Conservation (phyloP, 164 flowering plant species). For the Echeveria elegans region DNA sequence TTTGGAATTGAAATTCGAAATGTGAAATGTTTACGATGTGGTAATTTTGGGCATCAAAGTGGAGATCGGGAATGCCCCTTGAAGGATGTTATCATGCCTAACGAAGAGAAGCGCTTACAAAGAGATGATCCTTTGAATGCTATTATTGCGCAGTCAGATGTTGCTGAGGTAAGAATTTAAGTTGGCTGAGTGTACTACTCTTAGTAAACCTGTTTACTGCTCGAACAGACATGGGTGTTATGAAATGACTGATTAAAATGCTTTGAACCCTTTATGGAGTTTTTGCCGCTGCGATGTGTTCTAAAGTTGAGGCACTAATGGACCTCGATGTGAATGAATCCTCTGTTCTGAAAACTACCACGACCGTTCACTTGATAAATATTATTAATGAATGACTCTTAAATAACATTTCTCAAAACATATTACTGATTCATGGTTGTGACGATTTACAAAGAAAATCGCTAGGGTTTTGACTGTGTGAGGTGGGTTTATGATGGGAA, state of each 20-base stretch:
- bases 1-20: constrained; percentile 92
- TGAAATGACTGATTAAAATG: not conserved
- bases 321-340: not conserved
- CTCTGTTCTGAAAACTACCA: not conserved
- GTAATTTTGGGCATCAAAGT: constrained; percentile 93
- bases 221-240: not conserved
- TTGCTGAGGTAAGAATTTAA: constrained; percentile 46
- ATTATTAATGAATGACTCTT: not conserved
- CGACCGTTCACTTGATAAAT: not conserved
- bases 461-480: not conserved
- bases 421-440: not conserved
- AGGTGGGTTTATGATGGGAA: not conserved
- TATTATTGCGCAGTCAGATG: constrained; percentile 66
- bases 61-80: constrained; percentile 98
- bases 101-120: constrained; percentile 80
- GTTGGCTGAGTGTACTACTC: not conserved
- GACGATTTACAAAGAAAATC: not conserved
- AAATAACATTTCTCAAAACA: not conserved
- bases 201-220: not conserved
- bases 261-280: not conserved
- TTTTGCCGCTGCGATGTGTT: not conserved
- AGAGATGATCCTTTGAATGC: constrained; percentile 97
- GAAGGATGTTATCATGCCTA: constrained; percentile 88
- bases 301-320: too few species aligned
- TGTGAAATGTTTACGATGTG: constrained; percentile 93